Percentiles rank a stretch among this genome's conserved stretches.
Conservation (phyloP, 352 stramenopile genomes). For the Phytophthora ohioensis region DNA sequence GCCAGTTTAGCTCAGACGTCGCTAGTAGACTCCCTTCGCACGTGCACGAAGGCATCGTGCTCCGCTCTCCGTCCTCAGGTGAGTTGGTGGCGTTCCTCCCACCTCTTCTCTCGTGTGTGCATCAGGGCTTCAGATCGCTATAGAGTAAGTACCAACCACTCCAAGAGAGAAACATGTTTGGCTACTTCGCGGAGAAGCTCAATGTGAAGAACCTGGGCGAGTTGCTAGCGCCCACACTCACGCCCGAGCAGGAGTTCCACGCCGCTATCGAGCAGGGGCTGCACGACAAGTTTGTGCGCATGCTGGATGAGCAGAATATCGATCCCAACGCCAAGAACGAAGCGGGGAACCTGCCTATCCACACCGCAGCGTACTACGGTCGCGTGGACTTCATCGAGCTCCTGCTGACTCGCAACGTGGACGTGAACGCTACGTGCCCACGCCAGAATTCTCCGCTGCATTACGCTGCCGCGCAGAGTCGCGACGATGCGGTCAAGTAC, state of each 20-base stretch:
- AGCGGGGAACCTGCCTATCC: slow-evolving; percentile 83
- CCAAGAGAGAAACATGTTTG: slow-evolving; percentile 69
- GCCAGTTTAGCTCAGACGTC: slow-evolving; percentile 20
- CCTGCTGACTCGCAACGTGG: slow-evolving; percentile 70
- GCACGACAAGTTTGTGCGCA: slow-evolving; percentile 70
- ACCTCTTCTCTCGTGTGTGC: slow-evolving; percentile 5
- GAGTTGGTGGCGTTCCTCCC: slow-evolving; percentile 9
- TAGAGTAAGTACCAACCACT: slow-evolving; percentile 2
- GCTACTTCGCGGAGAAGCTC: slow-evolving; percentile 89
- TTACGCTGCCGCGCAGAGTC: slow-evolving; percentile 81
- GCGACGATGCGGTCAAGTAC: slow-evolving; percentile 78
- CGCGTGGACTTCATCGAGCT: slow-evolving; percentile 78
- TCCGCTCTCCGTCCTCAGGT: slow-evolving; percentile 3
- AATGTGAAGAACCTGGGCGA: slow-evolving; percentile 92
- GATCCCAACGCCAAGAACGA: slow-evolving; percentile 75
- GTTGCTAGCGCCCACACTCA: slow-evolving; percentile 87
- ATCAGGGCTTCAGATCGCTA: slow-evolving; percentile 9
- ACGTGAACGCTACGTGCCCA: slow-evolving; percentile 74
- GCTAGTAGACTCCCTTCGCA: neutral
- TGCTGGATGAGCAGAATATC: slow-evolving; percentile 79
- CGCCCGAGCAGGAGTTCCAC: slow-evolving; percentile 88
- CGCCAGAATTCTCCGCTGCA: slow-evolving; percentile 87
- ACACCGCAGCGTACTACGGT: slow-evolving; percentile 87
- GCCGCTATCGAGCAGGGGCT: slow-evolving; percentile 79
- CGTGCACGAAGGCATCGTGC: neutral